Base-by-base conservation (phyloP, 2,329 filamentous ascomycete genomes). In the Cercospora beticola region DNA sequence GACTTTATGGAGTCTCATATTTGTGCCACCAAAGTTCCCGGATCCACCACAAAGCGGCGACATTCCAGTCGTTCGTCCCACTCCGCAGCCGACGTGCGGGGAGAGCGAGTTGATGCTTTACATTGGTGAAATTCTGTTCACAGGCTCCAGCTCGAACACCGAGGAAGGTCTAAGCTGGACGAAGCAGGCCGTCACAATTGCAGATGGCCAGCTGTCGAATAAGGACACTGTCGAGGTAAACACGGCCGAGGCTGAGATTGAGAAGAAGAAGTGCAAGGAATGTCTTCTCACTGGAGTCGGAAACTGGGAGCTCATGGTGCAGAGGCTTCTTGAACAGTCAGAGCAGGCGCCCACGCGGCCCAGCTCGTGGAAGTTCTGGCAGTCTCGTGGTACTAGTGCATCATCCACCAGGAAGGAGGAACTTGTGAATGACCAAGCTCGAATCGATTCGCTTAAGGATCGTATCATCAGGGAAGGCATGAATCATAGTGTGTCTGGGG, bases 111-210 rank as follows among this genome's bases (percentile, higher is more conserved):
- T 97, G 14, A 93, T 93, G 84, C 86, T 93, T 26, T 95, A 97
- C 79, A 94, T 98, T 71, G 94, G 94, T 68, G 94, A 98, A 81
- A 97, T 98, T 62, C 86, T 98, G 33, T 97, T 91, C 79, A 87
- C 92, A 0, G 28, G 87, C 86, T 4, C 85, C 86, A 3, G 81
- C 83, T 70, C 9, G 72, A 77, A 59, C 33, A 60, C 43, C 9
- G 18, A 82, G 79, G 89, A 91, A 69, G 94, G 93, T 0, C 84
- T 97, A 1, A 89, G 89, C 5, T 98, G 94, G 94, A 97, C 94
- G 0, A 88, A 93, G 65, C 92, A 97, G 71, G 93, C 91, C 28
- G 92, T 97, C 33, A 90, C 94, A 73, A 82, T 91, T 1, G 91
- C 93, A 2, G 93, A 78, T 94, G 79, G 85, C 73, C 82, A 71